Evolutionary conservation across 345 rosid genomes (phyloP).

Genomic region (Aquilaria yunnanensis): DNA sequence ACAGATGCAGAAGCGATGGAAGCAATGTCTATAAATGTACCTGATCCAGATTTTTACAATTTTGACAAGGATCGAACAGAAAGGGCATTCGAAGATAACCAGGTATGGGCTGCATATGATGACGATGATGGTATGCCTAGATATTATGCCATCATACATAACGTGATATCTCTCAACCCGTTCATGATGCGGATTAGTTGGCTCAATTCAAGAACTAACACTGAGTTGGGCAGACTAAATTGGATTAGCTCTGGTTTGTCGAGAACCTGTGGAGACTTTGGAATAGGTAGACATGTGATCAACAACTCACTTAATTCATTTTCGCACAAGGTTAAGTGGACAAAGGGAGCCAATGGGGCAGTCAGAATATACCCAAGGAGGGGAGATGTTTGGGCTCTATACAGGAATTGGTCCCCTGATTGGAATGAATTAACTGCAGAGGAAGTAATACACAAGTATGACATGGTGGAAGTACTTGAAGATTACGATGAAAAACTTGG

Average conservation of each 20-base stretch:
- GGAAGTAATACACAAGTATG: slow-evolving; percentile 42
- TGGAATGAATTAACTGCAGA: slow-evolving; percentile 49
- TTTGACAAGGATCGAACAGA: slow-evolving; percentile 60
- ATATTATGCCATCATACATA: slow-evolving; percentile 50
- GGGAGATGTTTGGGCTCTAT: slow-evolving; percentile 72
- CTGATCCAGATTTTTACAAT: slow-evolving; percentile 61
- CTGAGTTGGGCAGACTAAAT: slow-evolving; percentile 40
- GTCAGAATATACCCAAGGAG: slow-evolving; percentile 49
- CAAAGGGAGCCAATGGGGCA: slow-evolving; percentile 34
- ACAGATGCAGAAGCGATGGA: slow-evolving; percentile 26
- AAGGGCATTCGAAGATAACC: slow-evolving; percentile 40
- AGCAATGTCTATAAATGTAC: slow-evolving; percentile 40
- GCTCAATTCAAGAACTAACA: slow-evolving; percentile 46
- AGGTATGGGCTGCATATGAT: slow-evolving; percentile 76
- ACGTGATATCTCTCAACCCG: slow-evolving; percentile 48
- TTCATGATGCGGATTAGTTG: slow-evolving; percentile 47
- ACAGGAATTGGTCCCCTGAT: slow-evolving; percentile 57
- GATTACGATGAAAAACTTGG: slow-evolving; percentile 55
- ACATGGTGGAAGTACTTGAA: slow-evolving; percentile 66
- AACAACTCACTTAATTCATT: slow-evolving; percentile 40
- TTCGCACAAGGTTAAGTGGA: slow-evolving; percentile 52
- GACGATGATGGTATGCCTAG: slow-evolving; percentile 71
- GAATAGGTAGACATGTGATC: slow-evolving; percentile 38
- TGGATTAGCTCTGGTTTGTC: slow-evolving; percentile 68
- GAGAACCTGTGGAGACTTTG: slow-evolving; percentile 60